Percentiles rank a stretch among this genome's conserved stretches.
phyloP scores from a whole-genome alignment of 2,329 filamentous ascomycete species.

The Rhynchosporium agropyri region DNA sequence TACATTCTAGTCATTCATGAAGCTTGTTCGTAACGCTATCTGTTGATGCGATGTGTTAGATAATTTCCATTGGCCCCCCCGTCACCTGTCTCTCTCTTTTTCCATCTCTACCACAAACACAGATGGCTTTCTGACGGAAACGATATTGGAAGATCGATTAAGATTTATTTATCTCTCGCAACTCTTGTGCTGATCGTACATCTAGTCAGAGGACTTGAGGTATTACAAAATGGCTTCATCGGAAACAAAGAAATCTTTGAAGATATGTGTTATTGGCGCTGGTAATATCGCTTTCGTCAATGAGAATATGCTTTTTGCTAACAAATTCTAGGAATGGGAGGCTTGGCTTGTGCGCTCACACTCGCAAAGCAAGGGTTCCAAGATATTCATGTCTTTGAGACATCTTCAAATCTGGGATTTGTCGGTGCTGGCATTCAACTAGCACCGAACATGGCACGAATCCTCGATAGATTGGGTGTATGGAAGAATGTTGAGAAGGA shows the following conservation, averaged over 20 bases:
- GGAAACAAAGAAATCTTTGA: constrained; percentile 6
- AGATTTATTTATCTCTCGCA: background rate
- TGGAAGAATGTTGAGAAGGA: constrained; percentile 72
- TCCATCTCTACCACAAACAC: no score
- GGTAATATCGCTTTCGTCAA: constrained; percentile 5
- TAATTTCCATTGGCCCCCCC: no score
- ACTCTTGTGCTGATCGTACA: background rate
- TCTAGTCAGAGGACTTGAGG: background rate
- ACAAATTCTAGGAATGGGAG: constrained; percentile 68
- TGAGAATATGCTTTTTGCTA: background rate
- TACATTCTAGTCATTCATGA: no score
- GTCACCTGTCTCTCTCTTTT: no score
- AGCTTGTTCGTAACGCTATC: no score
- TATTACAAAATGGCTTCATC: constrained; percentile 5
- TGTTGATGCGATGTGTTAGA: no score
- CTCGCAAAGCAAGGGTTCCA: constrained; percentile 77
- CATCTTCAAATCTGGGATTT: constrained; percentile 73
- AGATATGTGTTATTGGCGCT: constrained; percentile 21
- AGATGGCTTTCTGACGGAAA: background rate
- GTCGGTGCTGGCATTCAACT: constrained; percentile 85
- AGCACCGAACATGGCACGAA: constrained; percentile 78
- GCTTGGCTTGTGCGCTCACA: constrained; percentile 70
- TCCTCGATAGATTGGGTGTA: constrained; percentile 72
- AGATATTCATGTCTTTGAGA: constrained; percentile 74
- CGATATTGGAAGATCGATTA: background rate